Conservation (phyloP, 2,329 filamentous ascomycete genomes). For the Blastomyces silverae region DNA sequence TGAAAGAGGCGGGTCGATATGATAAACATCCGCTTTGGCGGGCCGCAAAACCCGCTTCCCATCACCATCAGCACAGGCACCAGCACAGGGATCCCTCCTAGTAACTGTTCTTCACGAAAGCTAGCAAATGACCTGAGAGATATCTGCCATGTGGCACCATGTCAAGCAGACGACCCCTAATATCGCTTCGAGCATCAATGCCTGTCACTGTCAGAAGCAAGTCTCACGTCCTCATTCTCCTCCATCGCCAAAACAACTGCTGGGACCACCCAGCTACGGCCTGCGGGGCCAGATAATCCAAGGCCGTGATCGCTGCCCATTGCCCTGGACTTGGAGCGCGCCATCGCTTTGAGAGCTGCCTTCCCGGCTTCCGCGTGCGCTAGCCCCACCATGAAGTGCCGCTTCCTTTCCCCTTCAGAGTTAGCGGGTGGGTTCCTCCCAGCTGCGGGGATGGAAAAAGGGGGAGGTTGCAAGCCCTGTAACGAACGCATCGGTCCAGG, state of each 20-base stretch:
- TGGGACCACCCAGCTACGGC: neutral
- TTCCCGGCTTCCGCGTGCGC: constrained; percentile 12
- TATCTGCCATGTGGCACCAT: neutral
- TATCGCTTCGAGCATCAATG: neutral
- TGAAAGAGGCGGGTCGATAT: neutral
- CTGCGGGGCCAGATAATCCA: neutral
- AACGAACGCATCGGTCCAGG: neutral
- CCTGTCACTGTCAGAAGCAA: neutral
- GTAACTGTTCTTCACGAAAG: neutral
- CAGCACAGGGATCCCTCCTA: too few relatives aligned
- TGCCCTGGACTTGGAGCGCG: constrained; percentile 3
- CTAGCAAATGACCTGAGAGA: neutral
- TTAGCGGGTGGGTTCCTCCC: neutral
- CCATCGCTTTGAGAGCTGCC: neutral
- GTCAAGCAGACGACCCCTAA: neutral
- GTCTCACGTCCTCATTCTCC: neutral
- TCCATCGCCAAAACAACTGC: neutral
- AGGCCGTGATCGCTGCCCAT: neutral
- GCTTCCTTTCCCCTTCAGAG: neutral
- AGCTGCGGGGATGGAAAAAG: constrained; percentile 4
- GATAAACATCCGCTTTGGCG: neutral
- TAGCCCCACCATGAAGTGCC: neutral
- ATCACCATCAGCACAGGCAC: neutral
- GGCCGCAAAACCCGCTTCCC: neutral
- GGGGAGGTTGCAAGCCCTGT: neutral